Conservation (phyloP, 495 filamentous ascomycete genomes). For the Aspergillus affinis region DNA sequence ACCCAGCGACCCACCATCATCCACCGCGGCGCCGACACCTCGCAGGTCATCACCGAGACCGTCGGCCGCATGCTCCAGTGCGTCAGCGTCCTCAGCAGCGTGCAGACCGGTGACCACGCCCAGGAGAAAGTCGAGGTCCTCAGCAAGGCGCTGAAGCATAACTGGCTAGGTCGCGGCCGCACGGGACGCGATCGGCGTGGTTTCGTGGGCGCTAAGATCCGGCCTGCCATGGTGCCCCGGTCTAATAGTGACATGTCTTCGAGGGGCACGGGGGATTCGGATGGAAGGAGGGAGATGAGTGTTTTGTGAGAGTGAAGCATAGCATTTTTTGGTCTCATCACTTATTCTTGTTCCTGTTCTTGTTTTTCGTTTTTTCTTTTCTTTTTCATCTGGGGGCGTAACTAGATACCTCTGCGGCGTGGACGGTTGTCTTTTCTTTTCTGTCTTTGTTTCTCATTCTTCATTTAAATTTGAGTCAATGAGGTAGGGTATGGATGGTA, state of each 20-base stretch:
- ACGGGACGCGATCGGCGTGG: constrained; percentile 87
- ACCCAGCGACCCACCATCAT: constrained; percentile 44
- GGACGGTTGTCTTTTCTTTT: not conserved
- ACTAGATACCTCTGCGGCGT: not conserved
- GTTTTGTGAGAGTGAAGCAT: constrained; percentile 24
- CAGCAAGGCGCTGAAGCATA: constrained; percentile 83
- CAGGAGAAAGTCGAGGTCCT: constrained; percentile 82
- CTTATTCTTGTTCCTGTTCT: constrained; percentile 5
- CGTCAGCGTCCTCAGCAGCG: constrained; percentile 80
- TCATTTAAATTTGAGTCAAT: not conserved
- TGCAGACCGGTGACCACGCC: constrained; percentile 67
- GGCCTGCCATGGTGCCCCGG: constrained; percentile 36
- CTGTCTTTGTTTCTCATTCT: not conserved
- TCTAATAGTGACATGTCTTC: constrained; percentile 21
- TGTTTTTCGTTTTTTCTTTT: not conserved
- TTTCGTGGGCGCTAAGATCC: constrained; percentile 71
- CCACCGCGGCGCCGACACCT: constrained; percentile 57
- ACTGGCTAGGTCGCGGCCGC: constrained; percentile 89
- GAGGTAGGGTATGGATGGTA: not conserved
- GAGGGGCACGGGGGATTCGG: constrained; percentile 21
- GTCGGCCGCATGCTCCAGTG: constrained; percentile 97
- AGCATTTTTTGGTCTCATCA: constrained; percentile 3
- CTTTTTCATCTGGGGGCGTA: not conserved
- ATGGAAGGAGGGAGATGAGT: constrained; percentile 32
- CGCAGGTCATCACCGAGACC: constrained; percentile 82